Percentiles rank a stretch among this genome's conserved stretches.
Evolutionary conservation across 345 rosid genomes (phyloP).

Genomic region (Linum lewisii): DNA sequence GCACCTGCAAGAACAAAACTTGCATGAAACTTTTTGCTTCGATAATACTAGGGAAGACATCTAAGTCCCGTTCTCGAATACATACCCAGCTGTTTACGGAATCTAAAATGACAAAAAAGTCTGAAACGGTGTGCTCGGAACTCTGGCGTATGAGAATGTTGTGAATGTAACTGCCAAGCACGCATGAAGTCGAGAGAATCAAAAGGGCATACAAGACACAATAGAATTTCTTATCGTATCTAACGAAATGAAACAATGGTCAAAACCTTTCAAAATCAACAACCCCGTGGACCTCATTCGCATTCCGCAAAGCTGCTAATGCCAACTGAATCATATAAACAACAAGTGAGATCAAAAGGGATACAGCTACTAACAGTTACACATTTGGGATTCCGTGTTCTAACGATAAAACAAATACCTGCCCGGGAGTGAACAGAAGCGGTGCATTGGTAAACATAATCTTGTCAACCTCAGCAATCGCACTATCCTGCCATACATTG

Average conservation of each 20-base stretch:
- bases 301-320: conserved; percentile 59
- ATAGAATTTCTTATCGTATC: too few species aligned
- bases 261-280: conserved; percentile 71
- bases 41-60: neutral
- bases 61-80: conserved; percentile 1
- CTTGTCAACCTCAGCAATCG: conserved; percentile 64
- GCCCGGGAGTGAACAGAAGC: conserved; percentile 86
- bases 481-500: conserved; percentile 42
- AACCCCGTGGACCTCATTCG: conserved; percentile 48
- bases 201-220: too few species aligned
- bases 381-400: neutral
- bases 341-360: neutral
- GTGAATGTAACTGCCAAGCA: conserved; percentile 45
- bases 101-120: conserved; percentile 44
- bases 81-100: conserved; percentile 55
- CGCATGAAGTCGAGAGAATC: neutral
- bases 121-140: conserved; percentile 39
- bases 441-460: conserved; percentile 91
- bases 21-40: neutral
- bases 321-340: conserved; percentile 52
- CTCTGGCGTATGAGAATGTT: conserved; percentile 49
- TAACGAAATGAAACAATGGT: conserved; percentile 7
- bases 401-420: conserved; percentile 34
- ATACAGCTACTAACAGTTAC: neutral
- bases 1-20: conserved; percentile 31